Base-by-base conservation (phyloP, 768 basidiomycete species). In the Kwoniella pini region DNA sequence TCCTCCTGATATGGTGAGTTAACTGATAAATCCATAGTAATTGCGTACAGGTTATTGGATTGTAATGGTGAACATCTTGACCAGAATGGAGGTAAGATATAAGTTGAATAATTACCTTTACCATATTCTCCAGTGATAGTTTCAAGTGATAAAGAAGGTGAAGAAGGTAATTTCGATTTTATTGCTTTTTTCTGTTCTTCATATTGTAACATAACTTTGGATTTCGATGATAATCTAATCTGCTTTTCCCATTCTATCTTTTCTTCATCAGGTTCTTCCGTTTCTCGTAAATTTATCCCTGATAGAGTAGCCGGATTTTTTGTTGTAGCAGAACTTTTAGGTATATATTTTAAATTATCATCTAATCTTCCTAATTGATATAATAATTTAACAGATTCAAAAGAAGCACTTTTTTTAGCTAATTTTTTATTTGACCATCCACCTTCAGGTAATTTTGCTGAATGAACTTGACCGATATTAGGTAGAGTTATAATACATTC, bases 401-500 rank as follows among this genome's bases (percentile, higher is more conserved):
- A 57, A 9, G 36, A 30, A 5, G 64, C 69, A 21, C 56, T 60
- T 36, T 56, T 45, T 50, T 68, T 73, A 3, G 69, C 71, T 27
- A 59, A 44, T 13, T 52, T 36, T 38, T 69, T 69, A 0, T 57
- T 51, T 10, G 31, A 19, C 38, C 61, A 65, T 11, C 65, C 54
- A 1, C 60, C 24, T 5, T 65, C 51, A 6, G 36, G 10, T 13
- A 52, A 22, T 22, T 40, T 26, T 45, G 28, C 26, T 1, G 44
- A 54, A 31, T 15, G 4, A n/a, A 57, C 36, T 15, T 24, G 40
- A 2, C 60, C 60, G 7, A 45, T 33, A 0, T 28, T 10, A 0
- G 71, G 71, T 19, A 72, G 40, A 10, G 38, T 26, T 7, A 70
- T 48, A 3, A 57, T 46, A 33, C 68, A 69, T 22, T 38, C 36